Base-by-base conservation (phyloP, 129 eudicot species). In the Flaveria linearis region DNA sequence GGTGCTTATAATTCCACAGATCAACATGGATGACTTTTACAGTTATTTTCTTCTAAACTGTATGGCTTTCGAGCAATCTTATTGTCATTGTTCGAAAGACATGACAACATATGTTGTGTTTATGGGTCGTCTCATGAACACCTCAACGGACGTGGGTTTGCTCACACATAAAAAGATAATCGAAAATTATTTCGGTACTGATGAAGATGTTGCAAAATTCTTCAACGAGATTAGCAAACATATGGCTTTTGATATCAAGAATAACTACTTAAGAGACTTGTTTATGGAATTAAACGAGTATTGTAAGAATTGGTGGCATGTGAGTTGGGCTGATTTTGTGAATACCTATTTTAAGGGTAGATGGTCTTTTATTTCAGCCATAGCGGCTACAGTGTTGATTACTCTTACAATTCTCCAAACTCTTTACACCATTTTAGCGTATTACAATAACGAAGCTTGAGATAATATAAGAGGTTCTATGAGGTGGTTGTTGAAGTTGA, bases 61-160 rank as follows among this genome's bases (percentile, higher is more conserved):
- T 2, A 28, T 82, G 30, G 74, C 75, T 50, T 82, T 77, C 17
- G 85, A 77, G 36, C 82, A 71, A 73, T 82, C 79, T n/a, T 77
- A 76, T 49, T 77, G 7, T 56, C 68, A 56, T 30, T 82, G 82
- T 69, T 53, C 85, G 3, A 82, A 71, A 36, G 71, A 82, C 56
- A 77, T 82, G 1, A 82, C 85, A 17, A 73, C 85, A 3, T 82
- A 82, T 7, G 22, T 55, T 22, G 78, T 78, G 62, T 82, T 82
- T 41, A 71, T 82, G 82, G 85, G 85, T 0, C 72, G 82, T 28
- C 75, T 72, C 9, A 65, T 82, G 53, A 82, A 46, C 79, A 82
- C 75, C 18, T 47, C 82, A 1, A 3, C n/a, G 0, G 82, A 82
- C 4, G 74, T 73, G 7, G 65, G 71, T 33, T 14, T 72, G 60